Evolutionary conservation across 192 early-diverging fungal genomes (phyloP).

Genomic region (Spizellomyces punctatus): DNA sequence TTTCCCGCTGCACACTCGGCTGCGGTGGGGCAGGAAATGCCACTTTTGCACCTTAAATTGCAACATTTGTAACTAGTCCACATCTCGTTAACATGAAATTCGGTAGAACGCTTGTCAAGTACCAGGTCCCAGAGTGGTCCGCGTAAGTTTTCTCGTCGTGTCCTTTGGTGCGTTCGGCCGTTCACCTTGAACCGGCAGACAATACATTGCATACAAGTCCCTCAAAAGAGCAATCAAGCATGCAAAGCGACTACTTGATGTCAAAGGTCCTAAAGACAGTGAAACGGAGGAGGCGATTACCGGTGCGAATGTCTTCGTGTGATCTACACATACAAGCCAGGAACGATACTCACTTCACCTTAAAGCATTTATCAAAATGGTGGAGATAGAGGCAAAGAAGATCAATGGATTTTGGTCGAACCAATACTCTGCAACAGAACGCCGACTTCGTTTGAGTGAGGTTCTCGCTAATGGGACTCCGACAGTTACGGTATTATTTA

Average conservation of each 20-base stretch:
- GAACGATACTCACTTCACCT: neutral
- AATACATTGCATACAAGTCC: constrained; percentile 32
- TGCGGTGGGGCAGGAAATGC: too few relatives aligned
- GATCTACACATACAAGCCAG: neutral
- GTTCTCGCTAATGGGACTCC: too few relatives aligned
- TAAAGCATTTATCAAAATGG: constrained; percentile 16
- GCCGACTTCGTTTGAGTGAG: constrained; percentile 15
- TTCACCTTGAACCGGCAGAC: constrained; percentile 3
- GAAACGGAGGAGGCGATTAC: constrained; percentile 1
- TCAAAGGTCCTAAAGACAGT: neutral
- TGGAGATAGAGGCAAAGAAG: constrained; percentile 21
- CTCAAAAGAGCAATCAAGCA: constrained; percentile 27
- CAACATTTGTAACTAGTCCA: too few relatives aligned
- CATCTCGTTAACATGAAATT: constrained; percentile 24
- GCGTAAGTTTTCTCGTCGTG: constrained; percentile 8
- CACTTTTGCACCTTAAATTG: too few relatives aligned
- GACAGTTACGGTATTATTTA: neutral
- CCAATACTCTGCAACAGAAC: constrained; percentile 14
- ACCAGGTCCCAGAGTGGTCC: constrained; percentile 32
- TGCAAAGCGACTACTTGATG: constrained; percentile 4
- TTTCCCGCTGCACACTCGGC: too few relatives aligned
- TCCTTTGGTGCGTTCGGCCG: neutral
- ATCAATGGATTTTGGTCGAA: constrained; percentile 27
- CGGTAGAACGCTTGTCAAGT: constrained; percentile 23
- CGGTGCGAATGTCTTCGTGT: neutral